Evolutionary conservation across 805 yeast species (phyloP).

Genomic region (Lipomyces oligophaga): DNA sequence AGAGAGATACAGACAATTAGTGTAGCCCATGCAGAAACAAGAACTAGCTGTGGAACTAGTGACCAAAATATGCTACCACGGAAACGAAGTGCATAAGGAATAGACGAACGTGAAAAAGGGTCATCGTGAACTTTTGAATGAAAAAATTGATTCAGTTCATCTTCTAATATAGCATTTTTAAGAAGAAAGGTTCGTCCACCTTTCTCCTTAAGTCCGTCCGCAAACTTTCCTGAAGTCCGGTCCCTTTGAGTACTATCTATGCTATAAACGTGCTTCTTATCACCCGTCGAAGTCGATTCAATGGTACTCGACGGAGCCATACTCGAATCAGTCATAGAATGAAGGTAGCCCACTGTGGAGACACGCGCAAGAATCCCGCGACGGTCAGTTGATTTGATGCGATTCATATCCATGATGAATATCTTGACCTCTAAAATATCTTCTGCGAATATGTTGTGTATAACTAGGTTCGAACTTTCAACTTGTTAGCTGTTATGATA

Average conservation of each 20-base stretch:
- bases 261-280: no score
- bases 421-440: no score
- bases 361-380: no score
- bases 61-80: slow-evolving; percentile 27
- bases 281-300: no score
- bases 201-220: not conserved
- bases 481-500: no score
- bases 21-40: slow-evolving; percentile 22
- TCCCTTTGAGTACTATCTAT: not conserved
- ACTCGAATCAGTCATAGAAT: no score
- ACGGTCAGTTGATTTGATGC: no score
- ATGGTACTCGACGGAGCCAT: no score
- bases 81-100: slow-evolving; percentile 27
- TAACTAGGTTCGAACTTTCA: no score
- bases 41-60: slow-evolving; percentile 19
- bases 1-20: slow-evolving; percentile 18
- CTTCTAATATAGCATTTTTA: slow-evolving; percentile 7
- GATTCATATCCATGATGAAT: no score
- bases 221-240: not conserved
- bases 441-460: no score
- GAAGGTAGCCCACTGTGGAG: no score
- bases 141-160: slow-evolving; percentile 22
- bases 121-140: slow-evolving; percentile 27
- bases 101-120: slow-evolving; percentile 21
- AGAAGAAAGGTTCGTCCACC: not conserved